Percentiles rank a stretch among this genome's conserved stretches.
phyloP scores from a whole-genome alignment of 768 basidiomycete species.

The Phylloporus arenicola region DNA sequence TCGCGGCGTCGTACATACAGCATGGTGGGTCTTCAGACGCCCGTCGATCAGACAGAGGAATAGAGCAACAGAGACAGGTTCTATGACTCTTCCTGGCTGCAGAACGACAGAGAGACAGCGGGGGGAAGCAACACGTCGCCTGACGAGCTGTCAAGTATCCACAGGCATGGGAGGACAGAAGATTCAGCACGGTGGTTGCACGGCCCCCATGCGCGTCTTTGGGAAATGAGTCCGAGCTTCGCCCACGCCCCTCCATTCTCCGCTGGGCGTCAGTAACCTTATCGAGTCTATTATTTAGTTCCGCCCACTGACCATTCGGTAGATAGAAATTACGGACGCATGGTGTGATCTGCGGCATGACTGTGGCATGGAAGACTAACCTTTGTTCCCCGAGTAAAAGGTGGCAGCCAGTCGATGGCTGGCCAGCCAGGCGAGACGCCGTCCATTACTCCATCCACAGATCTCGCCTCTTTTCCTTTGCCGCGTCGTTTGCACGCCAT shows the following conservation, averaged over 20 bases:
- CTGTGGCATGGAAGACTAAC: conserved; percentile 5
- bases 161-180: not conserved
- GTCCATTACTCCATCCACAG: not conserved
- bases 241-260: conserved; percentile 3
- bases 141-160: not conserved
- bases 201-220: not conserved
- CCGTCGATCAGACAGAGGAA: not conserved
- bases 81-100: not conserved
- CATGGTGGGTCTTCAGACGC: not conserved
- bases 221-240: not conserved
- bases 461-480: conserved; percentile 3
- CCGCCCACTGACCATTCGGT: not conserved
- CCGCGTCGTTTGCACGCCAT: not conserved
- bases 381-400: not conserved
- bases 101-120: not conserved
- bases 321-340: not conserved
- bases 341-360: not conserved
- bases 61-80: not conserved
- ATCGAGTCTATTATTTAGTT: not conserved
- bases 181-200: not conserved
- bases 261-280: not conserved
- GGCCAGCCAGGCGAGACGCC: not conserved
- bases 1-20: not conserved
- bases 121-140: not conserved
- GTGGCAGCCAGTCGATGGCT: not conserved